Conservation (phyloP, 2,329 filamentous ascomycete genomes). For the Tolypocladium tundrense region DNA sequence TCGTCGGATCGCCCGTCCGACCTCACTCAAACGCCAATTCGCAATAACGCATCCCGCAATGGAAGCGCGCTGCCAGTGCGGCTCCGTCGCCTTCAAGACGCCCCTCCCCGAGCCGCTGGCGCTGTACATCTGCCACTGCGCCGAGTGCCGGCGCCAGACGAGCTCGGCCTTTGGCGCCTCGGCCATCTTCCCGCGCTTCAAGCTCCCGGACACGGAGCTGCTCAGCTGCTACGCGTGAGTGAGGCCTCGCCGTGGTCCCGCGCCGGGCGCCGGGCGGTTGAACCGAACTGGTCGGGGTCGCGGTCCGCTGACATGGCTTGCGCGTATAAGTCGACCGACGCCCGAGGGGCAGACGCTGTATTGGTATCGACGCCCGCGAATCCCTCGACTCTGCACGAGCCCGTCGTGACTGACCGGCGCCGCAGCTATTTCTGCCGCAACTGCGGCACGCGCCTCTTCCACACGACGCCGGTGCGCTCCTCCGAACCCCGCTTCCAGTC, state of each 20-base stretch:
- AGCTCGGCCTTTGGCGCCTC: constrained; percentile 58
- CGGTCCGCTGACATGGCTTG: not conserved
- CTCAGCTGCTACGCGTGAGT: constrained; percentile 47
- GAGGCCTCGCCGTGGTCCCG: not conserved
- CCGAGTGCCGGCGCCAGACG: constrained; percentile 55
- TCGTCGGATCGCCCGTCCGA: not conserved
- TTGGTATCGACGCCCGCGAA: constrained; percentile 30
- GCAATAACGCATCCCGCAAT: constrained; percentile 21
- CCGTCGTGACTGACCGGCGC: not conserved
- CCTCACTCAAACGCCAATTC: too few relatives aligned
- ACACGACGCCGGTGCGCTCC: constrained; percentile 43
- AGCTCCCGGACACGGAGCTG: constrained; percentile 36
- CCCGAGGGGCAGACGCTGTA: constrained; percentile 45
- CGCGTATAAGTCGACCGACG: constrained; percentile 38
- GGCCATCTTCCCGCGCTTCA: constrained; percentile 60
- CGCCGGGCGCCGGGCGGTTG: not conserved
- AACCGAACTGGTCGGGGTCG: not conserved
- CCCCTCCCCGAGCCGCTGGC: constrained; percentile 48
- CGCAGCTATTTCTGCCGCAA: constrained; percentile 53
- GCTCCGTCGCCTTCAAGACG: constrained; percentile 50
- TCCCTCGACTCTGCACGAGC: not conserved
- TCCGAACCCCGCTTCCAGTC: not conserved
- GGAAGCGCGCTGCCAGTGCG: constrained; percentile 56
- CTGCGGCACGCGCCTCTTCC: constrained; percentile 57
- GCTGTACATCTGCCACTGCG: constrained; percentile 64